Base-by-base conservation (phyloP, 2,329 filamentous ascomycete genomes). In the Curvularia hawaiiensis region DNA sequence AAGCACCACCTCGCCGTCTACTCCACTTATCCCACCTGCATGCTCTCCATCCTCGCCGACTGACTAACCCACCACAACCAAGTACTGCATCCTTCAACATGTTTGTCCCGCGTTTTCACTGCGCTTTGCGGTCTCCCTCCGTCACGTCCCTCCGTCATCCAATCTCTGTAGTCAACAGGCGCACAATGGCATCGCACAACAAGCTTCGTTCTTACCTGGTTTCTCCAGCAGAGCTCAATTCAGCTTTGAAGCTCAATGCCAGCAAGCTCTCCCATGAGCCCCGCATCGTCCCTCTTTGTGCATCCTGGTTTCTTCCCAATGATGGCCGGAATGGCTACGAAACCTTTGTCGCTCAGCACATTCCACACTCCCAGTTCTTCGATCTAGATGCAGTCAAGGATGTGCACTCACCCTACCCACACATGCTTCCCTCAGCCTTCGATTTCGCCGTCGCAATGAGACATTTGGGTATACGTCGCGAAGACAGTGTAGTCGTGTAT, bases 271-370 rank as follows among this genome's bases (percentile, higher is more conserved):
- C 90, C 59, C 90, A 91, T 43, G 87, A 91, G 12, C 90, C 94
- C 1, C 88, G 90, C 65, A 89, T 96, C 43, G 88, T 99, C 52
- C 91, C 95, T 3, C 84, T 99, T 41, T 97, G 93, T 78, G 95
- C 93, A 46, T 85, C 92, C 24, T 99, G 95, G 95, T 99, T 97
- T 74, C 85, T 99, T 62, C 95, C 95, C 62, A 98, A 97, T 76
- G 94, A 97, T 64, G 86, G 86, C 52, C 88, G 92, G 60, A 90
- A 86, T 49, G 95, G 95, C 52, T 86, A 90, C 66, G 84, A 95
- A 63, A 87, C 89, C 43, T 99, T 94, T 81, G 85, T 88, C 65
- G 85, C 91, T 73, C 86, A 88, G 73, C 91, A 92, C 69, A 95
- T 99, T 62, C 94, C 93, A 22, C 88, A 89, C 70, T 90, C 95